Evolutionary conservation across 108 stramenopile species (phyloP).

Genomic region (Skeletonema grethae): DNA sequence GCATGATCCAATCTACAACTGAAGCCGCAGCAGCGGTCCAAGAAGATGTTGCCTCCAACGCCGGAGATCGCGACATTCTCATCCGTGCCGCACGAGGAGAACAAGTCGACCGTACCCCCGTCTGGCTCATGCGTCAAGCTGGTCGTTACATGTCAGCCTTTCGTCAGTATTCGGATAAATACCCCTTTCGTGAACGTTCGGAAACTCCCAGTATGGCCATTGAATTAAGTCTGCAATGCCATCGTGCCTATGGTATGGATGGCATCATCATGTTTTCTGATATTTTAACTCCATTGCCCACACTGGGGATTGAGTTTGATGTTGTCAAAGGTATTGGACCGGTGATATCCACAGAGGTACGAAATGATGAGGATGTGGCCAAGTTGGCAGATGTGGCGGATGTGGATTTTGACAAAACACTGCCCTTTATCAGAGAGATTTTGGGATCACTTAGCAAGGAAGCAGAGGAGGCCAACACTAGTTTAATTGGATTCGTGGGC

Average conservation of each 20-base stretch:
- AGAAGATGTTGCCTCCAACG: conserved; percentile 12
- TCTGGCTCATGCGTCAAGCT: conserved; percentile 99
- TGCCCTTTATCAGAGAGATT: conserved; percentile 93
- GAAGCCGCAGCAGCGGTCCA: conserved; percentile 24
- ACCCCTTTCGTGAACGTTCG: conserved; percentile 92
- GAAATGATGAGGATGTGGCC: conserved; percentile 63
- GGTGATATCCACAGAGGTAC: conserved; percentile 81
- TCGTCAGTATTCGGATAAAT: conserved; percentile 92
- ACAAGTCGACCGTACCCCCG: conserved; percentile 90
- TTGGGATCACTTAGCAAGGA: conserved; percentile 71
- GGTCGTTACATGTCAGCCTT: conserved; percentile 99
- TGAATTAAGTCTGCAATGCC: conserved; percentile 94
- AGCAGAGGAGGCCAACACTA: conserved; percentile 85
- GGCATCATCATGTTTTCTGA: conserved; percentile 99
- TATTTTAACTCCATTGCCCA: conserved; percentile 96
- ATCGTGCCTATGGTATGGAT: conserved; percentile 94
- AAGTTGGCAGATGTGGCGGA: conserved; percentile 45
- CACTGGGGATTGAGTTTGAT: conserved; percentile 96
- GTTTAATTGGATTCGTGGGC: conserved; percentile 98
- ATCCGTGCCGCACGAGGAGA: conserved; percentile 96
- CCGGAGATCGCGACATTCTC: conserved; percentile 90
- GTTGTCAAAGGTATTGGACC: conserved; percentile 94
- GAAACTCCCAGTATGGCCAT: conserved; percentile 96
- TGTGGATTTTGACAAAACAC: conserved; percentile 77
- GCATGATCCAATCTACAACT: conserved; percentile 27